Evolutionary conservation across 176 grass and related monocot species (phyloP).

Genomic region (Raddia distichophylla): DNA sequence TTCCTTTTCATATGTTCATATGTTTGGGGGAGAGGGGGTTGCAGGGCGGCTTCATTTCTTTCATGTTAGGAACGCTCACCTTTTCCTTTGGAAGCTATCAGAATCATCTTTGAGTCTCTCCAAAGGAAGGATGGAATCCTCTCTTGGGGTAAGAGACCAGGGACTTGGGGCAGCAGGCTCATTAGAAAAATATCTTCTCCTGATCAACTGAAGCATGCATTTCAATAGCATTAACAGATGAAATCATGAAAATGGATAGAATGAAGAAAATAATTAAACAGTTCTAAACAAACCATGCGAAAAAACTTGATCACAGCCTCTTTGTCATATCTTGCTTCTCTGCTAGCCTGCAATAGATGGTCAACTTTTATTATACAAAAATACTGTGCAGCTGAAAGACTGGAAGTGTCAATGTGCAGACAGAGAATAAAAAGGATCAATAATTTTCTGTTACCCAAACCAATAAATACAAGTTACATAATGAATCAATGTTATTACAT

Average conservation of each 20-base stretch:
- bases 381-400: background rate
- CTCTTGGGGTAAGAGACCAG: constrained; percentile 69
- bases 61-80: constrained; percentile 43
- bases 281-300: constrained; percentile 64
- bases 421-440: background rate
- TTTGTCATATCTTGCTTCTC: constrained; percentile 88
- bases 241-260: constrained; percentile 26
- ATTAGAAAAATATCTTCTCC: constrained; percentile 92
- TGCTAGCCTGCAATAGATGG: constrained; percentile 56
- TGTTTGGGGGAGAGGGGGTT: background rate
- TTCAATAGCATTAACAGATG: constrained; percentile 30
- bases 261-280: constrained; percentile 11
- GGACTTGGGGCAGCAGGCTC: constrained; percentile 66
- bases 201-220: constrained; percentile 76
- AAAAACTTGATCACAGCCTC: constrained; percentile 96
- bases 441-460: background rate
- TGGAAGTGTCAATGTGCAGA: background rate
- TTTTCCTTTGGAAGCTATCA: constrained; percentile 74
- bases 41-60: background rate
- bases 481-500: background rate
- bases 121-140: constrained; percentile 50
- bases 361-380: background rate
- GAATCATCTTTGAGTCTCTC: constrained; percentile 54
- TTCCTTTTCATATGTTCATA: background rate
- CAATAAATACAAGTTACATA: background rate